Conservation (phyloP, 805 yeast genomes). For the Zygosaccharomyces siamensis region DNA sequence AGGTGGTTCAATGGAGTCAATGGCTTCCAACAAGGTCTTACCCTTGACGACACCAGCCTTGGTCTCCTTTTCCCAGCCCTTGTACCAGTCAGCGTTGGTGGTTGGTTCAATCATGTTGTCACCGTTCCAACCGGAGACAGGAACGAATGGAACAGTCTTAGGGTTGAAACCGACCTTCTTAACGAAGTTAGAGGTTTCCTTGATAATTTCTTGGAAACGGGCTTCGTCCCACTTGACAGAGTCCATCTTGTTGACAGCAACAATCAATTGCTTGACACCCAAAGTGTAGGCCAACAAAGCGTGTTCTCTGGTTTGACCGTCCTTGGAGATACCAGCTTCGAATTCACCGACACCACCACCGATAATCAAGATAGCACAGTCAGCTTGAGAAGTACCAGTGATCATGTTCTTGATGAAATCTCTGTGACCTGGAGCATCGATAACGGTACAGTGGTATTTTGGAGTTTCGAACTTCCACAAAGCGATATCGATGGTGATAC, state of each 20-base stretch:
- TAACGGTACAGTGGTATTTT: slow-evolving; percentile 82
- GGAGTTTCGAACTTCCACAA: slow-evolving; percentile 92
- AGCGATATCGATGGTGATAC: slow-evolving; percentile 93
- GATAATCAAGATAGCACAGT: slow-evolving; percentile 83
- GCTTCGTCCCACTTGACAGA: slow-evolving; percentile 81
- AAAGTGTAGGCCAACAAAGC: slow-evolving; percentile 85
- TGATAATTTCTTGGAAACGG: slow-evolving; percentile 72
- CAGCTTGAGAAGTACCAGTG: slow-evolving; percentile 93
- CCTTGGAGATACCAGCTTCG: slow-evolving; percentile 93
- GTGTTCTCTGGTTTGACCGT: slow-evolving; percentile 94
- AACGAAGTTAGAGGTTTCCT: slow-evolving; percentile 75
- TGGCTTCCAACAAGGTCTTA: slow-evolving; percentile 79
- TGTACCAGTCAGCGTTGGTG: slow-evolving; percentile 80
- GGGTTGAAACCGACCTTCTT: slow-evolving; percentile 84
- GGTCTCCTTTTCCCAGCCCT: slow-evolving; percentile 81
- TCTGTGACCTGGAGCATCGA: slow-evolving; percentile 95
- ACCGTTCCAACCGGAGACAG: slow-evolving; percentile 91
- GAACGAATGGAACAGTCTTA: slow-evolving; percentile 80
- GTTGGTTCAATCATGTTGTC: slow-evolving; percentile 87
- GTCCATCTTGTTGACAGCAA: slow-evolving; percentile 94
- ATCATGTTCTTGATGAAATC: slow-evolving; percentile 96
- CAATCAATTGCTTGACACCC: slow-evolving; percentile 82
- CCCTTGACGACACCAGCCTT: slow-evolving; percentile 66
- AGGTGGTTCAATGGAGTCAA: slow-evolving; percentile 79
- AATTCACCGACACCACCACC: slow-evolving; percentile 93